These are phyloP conservation scores for Apiospora koreana DNA, from an alignment of 2,329 filamentous ascomycete genomes.

Conservation along the genomic window DNA sequence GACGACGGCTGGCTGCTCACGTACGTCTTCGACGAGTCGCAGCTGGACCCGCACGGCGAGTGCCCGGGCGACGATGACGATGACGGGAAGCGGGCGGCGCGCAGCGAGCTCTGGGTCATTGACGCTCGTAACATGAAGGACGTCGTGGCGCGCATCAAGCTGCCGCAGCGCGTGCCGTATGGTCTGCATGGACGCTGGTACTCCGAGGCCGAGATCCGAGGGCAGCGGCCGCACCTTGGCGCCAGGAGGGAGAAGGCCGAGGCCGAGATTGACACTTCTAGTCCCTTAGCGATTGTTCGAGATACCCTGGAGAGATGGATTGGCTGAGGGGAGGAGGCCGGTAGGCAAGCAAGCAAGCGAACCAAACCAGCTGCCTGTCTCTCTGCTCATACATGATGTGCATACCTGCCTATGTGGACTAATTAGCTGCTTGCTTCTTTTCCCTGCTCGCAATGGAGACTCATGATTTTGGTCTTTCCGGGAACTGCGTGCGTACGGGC, in stretches of 20 bases:
- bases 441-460: too few relatives aligned
- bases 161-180: constrained; percentile 71
- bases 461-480: background rate
- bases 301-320: constrained; percentile 25
- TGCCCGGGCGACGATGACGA: constrained; percentile 34
- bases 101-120: constrained; percentile 68
- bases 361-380: background rate
- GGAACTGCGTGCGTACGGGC: background rate
- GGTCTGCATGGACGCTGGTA: constrained; percentile 69
- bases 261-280: constrained; percentile 24
- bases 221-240: constrained; percentile 41
- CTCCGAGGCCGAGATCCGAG: constrained; percentile 48
- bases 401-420: background rate
- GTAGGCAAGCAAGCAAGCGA: background rate
- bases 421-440: background rate
- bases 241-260: constrained; percentile 21
- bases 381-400: background rate
- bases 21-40: constrained; percentile 70
- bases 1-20: constrained; percentile 69
- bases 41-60: constrained; percentile 53
- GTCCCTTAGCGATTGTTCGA: constrained; percentile 25
- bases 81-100: constrained; percentile 27
- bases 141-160: constrained; percentile 56
- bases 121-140: constrained; percentile 64
- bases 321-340: constrained; percentile 19